Base-by-base conservation (phyloP, 2,329 filamentous ascomycete species). In the Penicillium sp. region DNA sequence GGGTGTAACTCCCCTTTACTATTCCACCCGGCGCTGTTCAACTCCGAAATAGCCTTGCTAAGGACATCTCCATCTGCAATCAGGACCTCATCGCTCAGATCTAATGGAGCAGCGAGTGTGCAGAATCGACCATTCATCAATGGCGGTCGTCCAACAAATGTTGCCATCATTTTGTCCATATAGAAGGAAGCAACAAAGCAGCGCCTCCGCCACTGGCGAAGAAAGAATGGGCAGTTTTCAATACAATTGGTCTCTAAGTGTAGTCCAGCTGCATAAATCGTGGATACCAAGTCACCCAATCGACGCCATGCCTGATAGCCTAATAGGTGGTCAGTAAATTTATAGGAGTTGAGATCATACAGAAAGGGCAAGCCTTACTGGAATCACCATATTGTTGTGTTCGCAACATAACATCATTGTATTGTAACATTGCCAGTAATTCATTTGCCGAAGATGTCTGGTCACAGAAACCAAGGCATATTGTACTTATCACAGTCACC, bases 101-200 rank as follows among this genome's bases (percentile, higher is more conserved):
- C 72, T 31, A 75, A 52, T 2, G 73, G 74, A 29, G 76, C 58
- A 7, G 71, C 65, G 11, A 79, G 70, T 4, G 68, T 68, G 61
- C 78, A 79, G 55, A 75, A 80, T 39, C 73, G 71, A 38, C 74
- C 69, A n/a, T 72, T 72, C 39, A 82, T 75, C 2, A 79, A 71
- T 3, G 79, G 78, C 4, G 80, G 80, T 2, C 80, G 72, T 4
- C 80, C 80, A n/a, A 81, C 73, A 51, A 82, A 82, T 1, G 80
- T 76, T 1, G 79, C 75, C 8, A 81, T 65, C 40, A 74, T 77
- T 55, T 81, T 82, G 55, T 82, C 80, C 5, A 74, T 75, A 7
- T 75, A 76, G 53, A 79, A 82, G 6, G 72, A 71, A 2, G 74
- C 70, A 5, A 74, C 75, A 57, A 81, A 80, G 6, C 73, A 73